Base-by-base conservation (phyloP, 2,329 filamentous ascomycete genomes). In the Fusarium newnesense region DNA sequence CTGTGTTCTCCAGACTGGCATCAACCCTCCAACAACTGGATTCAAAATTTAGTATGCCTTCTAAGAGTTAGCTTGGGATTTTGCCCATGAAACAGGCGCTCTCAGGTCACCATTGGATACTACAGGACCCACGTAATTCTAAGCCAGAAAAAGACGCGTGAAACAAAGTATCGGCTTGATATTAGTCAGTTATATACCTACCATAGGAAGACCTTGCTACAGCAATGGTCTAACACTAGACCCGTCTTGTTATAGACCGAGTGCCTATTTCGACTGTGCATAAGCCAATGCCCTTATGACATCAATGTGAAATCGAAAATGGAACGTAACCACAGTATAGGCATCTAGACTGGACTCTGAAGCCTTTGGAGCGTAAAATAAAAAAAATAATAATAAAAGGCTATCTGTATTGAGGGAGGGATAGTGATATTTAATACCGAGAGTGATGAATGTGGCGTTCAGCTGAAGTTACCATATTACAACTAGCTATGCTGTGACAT, bases 141-240 rank as follows among this genome's bases (percentile, higher is more conserved):
- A 66, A 72, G 59, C 61, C 61, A 64, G 66, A 74, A 72, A 58
- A 73, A 68, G 61, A 69, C 61, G 65, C 53, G 65, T 76, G 73
- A 76, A 76, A 76, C 73, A 64, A 53, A 67, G 36, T 36, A 36
- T 36, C 52, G 36, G 46, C 50, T 60, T 50, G 21, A 34, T 34
- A 24, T 34, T 32, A 34, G 21, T 24, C 44, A 47, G 44, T 30
- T 26, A 21, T 15, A 30, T 47, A 9, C 24, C 18, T 28, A 21
- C 26, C 18, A 47, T 30, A 49, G 21, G 21, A 32, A 49, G 46
- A 34, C 16, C 28, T 32, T 32, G 30, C 47, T 50, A 32, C 10
- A 18, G 21, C 28, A 50, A 50, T 34, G 19, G 30, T 50, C 16
- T 34, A 34, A 50, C 47, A 50, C n/a, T 24, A 36, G 39, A 62